Evolutionary conservation across 345 rosid genomes (phyloP).

Genomic region (Sapria himalayana): DNA sequence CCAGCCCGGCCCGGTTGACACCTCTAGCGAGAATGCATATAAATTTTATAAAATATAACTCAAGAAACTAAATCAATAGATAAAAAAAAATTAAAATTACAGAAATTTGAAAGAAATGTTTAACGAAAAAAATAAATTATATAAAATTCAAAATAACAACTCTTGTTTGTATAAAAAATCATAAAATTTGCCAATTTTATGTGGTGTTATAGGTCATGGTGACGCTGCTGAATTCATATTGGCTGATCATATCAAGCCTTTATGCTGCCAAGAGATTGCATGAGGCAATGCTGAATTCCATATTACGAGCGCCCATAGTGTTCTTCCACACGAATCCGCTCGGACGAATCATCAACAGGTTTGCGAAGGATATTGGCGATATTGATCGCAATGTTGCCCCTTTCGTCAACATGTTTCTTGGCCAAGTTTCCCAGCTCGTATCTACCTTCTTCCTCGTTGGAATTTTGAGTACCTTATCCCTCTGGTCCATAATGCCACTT

Average conservation of each 20-base stretch:
- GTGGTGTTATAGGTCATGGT: constrained; percentile 44
- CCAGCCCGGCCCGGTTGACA: no score
- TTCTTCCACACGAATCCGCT: constrained; percentile 95
- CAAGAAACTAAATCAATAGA: no score
- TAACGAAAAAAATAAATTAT: no score
- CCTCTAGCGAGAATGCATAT: no score
- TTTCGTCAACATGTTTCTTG: constrained; percentile 58
- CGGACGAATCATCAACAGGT: constrained; percentile 85
- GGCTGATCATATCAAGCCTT: constrained; percentile 74
- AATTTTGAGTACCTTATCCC: constrained; percentile 86
- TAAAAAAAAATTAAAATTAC: no score
- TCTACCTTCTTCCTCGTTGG: constrained; percentile 89
- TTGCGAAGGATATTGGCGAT: constrained; percentile 93
- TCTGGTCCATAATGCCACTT: constrained; percentile 97
- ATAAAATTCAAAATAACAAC: no score
- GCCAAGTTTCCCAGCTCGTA: constrained; percentile 71
- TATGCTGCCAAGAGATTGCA: constrained; percentile 82
- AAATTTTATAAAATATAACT: no score
- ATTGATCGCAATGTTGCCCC: constrained; percentile 69
- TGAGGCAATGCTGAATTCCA: constrained; percentile 76
- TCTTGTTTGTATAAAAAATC: no score
- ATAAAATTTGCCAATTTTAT: constrained; percentile 4
- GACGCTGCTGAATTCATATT: constrained; percentile 63
- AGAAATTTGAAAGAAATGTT: no score
- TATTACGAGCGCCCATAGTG: constrained; percentile 91